Evolutionary conservation across 2,329 filamentous ascomycete genomes (phyloP).

Genomic region (Thielaviopsis punctulata): DNA sequence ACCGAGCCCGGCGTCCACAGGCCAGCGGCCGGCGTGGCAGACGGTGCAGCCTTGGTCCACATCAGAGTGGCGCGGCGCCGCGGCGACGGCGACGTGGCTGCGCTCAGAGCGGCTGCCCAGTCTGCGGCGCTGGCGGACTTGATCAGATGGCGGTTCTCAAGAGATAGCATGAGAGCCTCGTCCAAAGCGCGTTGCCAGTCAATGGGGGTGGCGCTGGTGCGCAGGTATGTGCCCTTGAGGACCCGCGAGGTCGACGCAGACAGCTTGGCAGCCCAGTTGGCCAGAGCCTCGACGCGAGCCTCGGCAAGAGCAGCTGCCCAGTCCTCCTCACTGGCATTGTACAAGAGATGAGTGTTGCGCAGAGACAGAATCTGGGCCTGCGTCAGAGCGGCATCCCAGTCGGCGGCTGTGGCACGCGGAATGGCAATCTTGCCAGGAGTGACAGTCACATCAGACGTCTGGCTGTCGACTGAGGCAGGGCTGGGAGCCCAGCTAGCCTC

Average conservation of each 20-base stretch:
- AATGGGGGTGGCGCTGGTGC: slow-evolving; percentile 4
- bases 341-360: not conserved
- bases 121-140: slow-evolving; percentile 16
- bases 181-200: slow-evolving; percentile 13
- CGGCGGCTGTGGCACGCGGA: slow-evolving; percentile 15
- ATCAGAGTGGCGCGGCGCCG: not conserved
- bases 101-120: slow-evolving; percentile 4
- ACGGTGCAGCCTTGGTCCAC: not conserved
- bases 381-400: slow-evolving; percentile 7
- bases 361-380: not conserved
- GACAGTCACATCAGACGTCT: slow-evolving; percentile 12
- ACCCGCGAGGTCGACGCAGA: slow-evolving; percentile 3
- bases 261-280: slow-evolving; percentile 12
- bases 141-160: slow-evolving; percentile 13
- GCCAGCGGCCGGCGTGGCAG: not conserved
- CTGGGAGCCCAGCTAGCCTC: slow-evolving; percentile 8
- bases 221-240: slow-evolving; percentile 9
- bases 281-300: slow-evolving; percentile 17
- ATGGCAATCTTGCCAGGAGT: slow-evolving; percentile 13
- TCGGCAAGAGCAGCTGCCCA: slow-evolving; percentile 26
- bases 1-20: slow-evolving; percentile 4
- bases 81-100: not conserved
- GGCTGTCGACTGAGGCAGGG: slow-evolving; percentile 10
- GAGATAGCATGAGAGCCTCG: slow-evolving; percentile 12
- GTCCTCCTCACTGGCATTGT: slow-evolving; percentile 15